These are phyloP conservation scores for Musa acuminata DNA, from an alignment of 176 grass and related monocot genomes.

Conservation along the genomic window DNA sequence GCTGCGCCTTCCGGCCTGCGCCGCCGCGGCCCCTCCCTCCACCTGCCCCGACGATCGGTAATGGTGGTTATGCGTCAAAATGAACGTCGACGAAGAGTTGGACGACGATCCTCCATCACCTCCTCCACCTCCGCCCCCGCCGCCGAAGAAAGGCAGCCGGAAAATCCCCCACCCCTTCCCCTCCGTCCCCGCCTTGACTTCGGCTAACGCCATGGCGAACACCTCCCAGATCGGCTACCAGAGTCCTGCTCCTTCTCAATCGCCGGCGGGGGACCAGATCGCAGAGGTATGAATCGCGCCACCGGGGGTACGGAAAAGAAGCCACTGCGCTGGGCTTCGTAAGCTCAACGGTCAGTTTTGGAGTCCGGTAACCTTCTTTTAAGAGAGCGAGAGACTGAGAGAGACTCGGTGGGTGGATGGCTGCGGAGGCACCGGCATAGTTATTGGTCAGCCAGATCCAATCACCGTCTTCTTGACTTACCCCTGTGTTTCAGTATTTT, in stretches of 20 bases:
- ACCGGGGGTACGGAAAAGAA: background rate
- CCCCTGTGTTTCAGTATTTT: too few relatives aligned
- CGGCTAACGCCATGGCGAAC: background rate
- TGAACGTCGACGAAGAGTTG: constrained; percentile 1
- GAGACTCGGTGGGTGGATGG: background rate
- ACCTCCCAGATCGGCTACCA: background rate
- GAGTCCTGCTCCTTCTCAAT: background rate
- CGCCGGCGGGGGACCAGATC: background rate
- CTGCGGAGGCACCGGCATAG: too few relatives aligned
- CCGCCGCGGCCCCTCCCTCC: constrained; percentile 7
- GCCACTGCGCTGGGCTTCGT: background rate
- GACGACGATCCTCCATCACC: background rate
- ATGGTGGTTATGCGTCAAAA: background rate
- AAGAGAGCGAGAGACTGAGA: background rate
- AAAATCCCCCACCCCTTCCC: constrained; percentile 1
- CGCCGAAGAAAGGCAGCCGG: constrained; percentile 4
- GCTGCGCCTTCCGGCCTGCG: constrained; percentile 11
- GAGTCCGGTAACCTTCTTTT: background rate
- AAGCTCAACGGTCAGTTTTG: background rate
- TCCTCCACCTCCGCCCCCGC: background rate
- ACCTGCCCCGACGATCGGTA: background rate
- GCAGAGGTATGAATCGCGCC: background rate
- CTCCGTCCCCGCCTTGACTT: background rate
- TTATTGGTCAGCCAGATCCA: too few relatives aligned
- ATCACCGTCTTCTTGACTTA: too few relatives aligned